Conservation (phyloP, 768 basidiomycete genomes). For the Kwoniella bestiolae region DNA sequence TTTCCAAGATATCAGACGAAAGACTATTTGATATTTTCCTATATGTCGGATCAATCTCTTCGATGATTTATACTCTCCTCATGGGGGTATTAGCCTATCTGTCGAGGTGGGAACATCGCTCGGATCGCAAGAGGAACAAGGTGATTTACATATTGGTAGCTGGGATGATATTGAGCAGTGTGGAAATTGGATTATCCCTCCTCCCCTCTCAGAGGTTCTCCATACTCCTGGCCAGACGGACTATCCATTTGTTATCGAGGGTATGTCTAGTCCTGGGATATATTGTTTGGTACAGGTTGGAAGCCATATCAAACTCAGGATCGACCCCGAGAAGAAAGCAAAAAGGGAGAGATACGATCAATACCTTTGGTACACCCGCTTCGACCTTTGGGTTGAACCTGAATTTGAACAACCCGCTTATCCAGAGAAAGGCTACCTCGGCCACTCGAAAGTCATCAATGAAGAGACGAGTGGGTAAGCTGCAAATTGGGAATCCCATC, state of each 20-base stretch:
- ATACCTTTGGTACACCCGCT: constrained; percentile 15
- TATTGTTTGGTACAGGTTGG: neutral
- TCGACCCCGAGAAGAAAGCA: neutral
- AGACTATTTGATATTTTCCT: neutral
- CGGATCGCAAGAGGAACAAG: neutral
- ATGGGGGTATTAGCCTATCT: neutral
- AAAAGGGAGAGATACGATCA: constrained; percentile 3
- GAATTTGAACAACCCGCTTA: neutral
- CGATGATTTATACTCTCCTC: neutral
- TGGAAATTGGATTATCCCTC: constrained; percentile 4
- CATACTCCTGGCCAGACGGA: neutral
- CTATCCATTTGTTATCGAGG: neutral
- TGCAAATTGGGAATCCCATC: constrained; percentile 22
- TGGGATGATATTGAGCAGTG: neutral
- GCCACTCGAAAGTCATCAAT: neutral
- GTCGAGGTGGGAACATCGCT: neutral
- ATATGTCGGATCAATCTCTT: neutral
- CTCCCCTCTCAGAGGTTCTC: neutral
- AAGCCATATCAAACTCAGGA: neutral
- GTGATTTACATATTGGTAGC: neutral
- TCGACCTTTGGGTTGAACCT: neutral
- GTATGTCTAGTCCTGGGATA: neutral
- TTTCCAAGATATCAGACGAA: neutral
- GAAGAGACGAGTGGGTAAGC: neutral
- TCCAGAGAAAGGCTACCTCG: neutral